These are phyloP conservation scores for Mucor ambiguus DNA, from an alignment of 371 early-diverging fungal species.

Conservation along the genomic window DNA sequence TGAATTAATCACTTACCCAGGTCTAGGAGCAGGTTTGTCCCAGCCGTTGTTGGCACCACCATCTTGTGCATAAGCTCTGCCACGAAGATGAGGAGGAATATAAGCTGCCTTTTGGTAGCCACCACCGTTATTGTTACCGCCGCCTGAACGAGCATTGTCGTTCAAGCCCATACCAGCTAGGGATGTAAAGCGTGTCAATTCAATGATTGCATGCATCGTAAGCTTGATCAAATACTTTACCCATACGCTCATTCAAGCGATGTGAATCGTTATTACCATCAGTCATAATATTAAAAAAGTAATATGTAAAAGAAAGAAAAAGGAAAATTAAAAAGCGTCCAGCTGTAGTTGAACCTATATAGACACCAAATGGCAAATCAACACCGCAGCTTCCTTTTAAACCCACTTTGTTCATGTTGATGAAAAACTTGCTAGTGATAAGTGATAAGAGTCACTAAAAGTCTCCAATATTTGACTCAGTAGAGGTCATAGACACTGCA, in stretches of 20 bases:
- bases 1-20: constrained; percentile 3
- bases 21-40: constrained; percentile 26
- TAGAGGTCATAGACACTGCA: no score
- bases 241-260: constrained; percentile 24
- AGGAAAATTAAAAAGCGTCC: background rate
- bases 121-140: background rate
- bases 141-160: constrained; percentile 33
- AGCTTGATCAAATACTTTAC: constrained; percentile 9
- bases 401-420: background rate
- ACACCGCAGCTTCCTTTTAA: constrained; percentile 3
- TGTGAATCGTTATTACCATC: constrained; percentile 16
- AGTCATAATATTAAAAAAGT: constrained; percentile 13
- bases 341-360: background rate
- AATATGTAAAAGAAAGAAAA: constrained; percentile 8
- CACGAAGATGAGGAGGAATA: constrained; percentile 60
- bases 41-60: constrained; percentile 3
- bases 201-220: background rate
- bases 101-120: constrained; percentile 36
- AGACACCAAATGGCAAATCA: background rate
- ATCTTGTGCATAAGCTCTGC: constrained; percentile 14
- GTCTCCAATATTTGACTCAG: no score
- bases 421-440: no score
- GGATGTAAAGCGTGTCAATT: background rate
- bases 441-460: no score
- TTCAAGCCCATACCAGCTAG: constrained; percentile 76